Conservation (phyloP, 2,329 filamentous ascomycete genomes). For the Coniochaeta pulveracea region DNA sequence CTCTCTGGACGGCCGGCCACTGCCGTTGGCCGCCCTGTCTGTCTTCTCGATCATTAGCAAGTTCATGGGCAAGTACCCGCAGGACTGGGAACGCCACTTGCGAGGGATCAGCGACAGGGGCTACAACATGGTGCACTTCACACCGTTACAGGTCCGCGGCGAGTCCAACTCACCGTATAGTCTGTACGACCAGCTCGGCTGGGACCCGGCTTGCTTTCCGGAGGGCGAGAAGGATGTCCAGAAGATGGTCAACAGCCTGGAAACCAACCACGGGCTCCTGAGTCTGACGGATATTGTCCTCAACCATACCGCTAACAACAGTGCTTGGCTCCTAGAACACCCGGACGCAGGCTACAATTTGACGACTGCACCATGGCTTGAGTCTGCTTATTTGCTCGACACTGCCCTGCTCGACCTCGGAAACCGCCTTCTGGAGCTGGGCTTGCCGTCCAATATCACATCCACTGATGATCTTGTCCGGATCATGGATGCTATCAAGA, state of each 20-base stretch:
- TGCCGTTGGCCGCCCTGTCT: constrained; percentile 80
- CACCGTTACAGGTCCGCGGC: constrained; percentile 80
- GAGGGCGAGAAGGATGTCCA: constrained; percentile 74
- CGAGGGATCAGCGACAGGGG: constrained; percentile 79
- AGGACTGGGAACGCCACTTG: constrained; percentile 83
- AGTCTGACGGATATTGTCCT: constrained; percentile 93
- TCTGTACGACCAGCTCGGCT: constrained; percentile 81
- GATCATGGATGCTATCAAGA: constrained; percentile 78
- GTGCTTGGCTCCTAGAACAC: constrained; percentile 85
- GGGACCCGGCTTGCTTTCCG: constrained; percentile 74
- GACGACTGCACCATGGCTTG: constrained; percentile 71
- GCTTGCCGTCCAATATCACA: constrained; percentile 64
- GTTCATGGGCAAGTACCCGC: constrained; percentile 89
- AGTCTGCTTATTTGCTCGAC: constrained; percentile 52
- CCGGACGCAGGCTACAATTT: constrained; percentile 94
- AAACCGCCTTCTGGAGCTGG: constrained; percentile 55
- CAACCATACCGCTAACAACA: constrained; percentile 96
- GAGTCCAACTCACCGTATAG: constrained; percentile 95
- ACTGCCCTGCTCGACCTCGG: constrained; percentile 64
- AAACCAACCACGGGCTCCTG: constrained; percentile 72
- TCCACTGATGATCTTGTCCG: constrained; percentile 60
- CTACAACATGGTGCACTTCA: constrained; percentile 99
- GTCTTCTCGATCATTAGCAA: constrained; percentile 94
- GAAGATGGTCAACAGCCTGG: constrained; percentile 67
- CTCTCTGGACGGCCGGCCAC: constrained; percentile 56